Percentiles rank a stretch among this genome's conserved stretches.
Evolutionary conservation across 2,329 filamentous ascomycete species (phyloP).

Genomic region (Lachnellula subtilissima): DNA sequence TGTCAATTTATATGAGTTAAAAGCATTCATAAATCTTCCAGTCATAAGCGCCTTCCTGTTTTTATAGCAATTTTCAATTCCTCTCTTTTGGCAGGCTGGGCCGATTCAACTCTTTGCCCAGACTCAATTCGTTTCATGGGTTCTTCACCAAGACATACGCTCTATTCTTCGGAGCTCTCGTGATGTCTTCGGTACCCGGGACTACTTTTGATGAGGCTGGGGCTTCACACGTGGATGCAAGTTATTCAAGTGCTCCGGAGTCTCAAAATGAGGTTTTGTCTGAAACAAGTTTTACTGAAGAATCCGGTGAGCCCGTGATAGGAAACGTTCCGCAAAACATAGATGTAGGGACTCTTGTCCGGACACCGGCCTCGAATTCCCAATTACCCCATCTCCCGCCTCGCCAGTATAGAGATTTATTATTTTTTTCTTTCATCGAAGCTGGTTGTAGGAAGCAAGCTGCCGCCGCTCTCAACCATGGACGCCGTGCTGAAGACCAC

Average conservation of each 20-base stretch:
- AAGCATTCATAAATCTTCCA: neutral
- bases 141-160: neutral
- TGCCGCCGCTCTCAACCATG: constrained; percentile 19
- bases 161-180: neutral
- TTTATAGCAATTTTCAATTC: neutral
- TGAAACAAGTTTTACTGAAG: neutral
- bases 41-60: neutral
- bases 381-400: constrained; percentile 16
- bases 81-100: neutral
- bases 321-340: neutral
- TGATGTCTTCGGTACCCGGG: constrained; percentile 19
- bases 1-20: neutral
- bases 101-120: neutral
- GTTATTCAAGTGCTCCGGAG: neutral
- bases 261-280: neutral
- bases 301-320: neutral
- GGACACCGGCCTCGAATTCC: constrained; percentile 6
- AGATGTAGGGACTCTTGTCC: constrained; percentile 5
- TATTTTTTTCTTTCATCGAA: constrained; percentile 31
- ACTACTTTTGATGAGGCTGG: constrained; percentile 10
- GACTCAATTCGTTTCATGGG: neutral
- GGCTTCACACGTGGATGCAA: neutral
- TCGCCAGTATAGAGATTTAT: constrained; percentile 22
- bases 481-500: constrained; percentile 17
- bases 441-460: constrained; percentile 28